Base-by-base conservation (phyloP, 2,329 filamentous ascomycete genomes). In the Stemphylium vesicarium region DNA sequence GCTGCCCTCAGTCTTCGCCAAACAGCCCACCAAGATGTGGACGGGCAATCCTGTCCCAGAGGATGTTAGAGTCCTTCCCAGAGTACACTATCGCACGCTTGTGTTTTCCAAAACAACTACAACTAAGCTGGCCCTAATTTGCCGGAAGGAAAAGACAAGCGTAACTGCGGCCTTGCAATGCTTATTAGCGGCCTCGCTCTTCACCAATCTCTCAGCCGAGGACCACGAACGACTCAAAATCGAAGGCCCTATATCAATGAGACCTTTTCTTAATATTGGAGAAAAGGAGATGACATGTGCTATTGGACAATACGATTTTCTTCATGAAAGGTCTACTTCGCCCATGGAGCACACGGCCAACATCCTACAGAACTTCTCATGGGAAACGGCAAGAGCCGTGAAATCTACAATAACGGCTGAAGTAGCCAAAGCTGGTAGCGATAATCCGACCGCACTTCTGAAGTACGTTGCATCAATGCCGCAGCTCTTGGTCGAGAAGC, bases 121-220 rank as follows among this genome's bases (percentile, higher is more conserved):
- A 1, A 59, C 53, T 2, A 56, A 60, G 0, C 60, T 81, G 22
- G 68, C 68, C 13, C 42, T 68, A 1, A 16, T 62, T 18, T 78
- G 78, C 52, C 75, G 76, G 7, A 35, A 65, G 10, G 67, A 81
- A 48, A 54, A 50, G 12, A 76, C 78, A 0, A 80, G 75, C 4
- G 68, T 81, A 33, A 80, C 78, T 3, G 76, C 73, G 8, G 66
- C 73, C 1, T 50, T 81, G 18, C 71, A 80, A 53, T 72, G 71
- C 0, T 50, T 78, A 18, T 36, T 80, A 24, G 77, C 78, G 1
- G 70, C 72, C 11, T 66, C 75, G 0, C 42, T 80, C 2, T 75
- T 80, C 50, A 26, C 61, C 1, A 60, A 41, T 18, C 45, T 76
- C 16, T 53, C 76, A 4, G 65, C 70, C 1, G 44, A 59, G 4